Evolutionary conservation across 2,329 filamentous ascomycete species (phyloP), one percentile per base, ranked within the genome.

Genomic region (Emmonsia crescens): DNA sequence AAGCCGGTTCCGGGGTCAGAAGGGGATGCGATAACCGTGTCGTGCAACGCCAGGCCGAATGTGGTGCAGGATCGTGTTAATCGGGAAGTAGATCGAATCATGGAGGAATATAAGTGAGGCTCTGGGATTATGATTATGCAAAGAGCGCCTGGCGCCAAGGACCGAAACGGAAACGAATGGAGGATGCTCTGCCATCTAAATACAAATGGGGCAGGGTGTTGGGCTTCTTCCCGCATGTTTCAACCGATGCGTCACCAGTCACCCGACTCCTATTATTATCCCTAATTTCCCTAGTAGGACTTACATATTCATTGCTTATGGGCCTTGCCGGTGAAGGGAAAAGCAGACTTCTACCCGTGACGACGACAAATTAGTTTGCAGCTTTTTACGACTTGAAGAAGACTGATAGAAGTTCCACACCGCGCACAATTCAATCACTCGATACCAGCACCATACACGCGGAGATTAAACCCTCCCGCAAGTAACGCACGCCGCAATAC

Each of bases 1-100:
- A 85, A 88, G 64, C 94, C 94, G 0, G 8, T 31, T 46, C 24
- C 19, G 29, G 84, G 89, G 61, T 89, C 91, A 71, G 78, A 82
- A 65, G 79, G 75, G 71, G 89, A 94, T 74, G 87, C 89, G 64
- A 81, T 91, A 64, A 84, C 79, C 60, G 79, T 93, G 71, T 31
- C 56, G 19, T 87, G 89, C 61, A 84, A 78, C 54, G 75, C 77
- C 65, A 81, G 81, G 65, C 79, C 87, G 71, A 77, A 77, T 31
- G 78, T 80, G 58, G 74, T 74, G 61, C 64, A 68, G 40, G 70
- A 57, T 31, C 62, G 62, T 12, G 63, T 64, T 14, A 52, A 57
- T 42, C 21, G 49, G 9, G 62, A 57, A 3, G 63, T 67, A 27
- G 49, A 55, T 14, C 48, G 52, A 44, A 64, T 63, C 49, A 61